Evolutionary conservation across 2,329 filamentous ascomycete species (phyloP), one percentile per base, ranked within the genome.

Genomic region (Fulvia fulva): DNA sequence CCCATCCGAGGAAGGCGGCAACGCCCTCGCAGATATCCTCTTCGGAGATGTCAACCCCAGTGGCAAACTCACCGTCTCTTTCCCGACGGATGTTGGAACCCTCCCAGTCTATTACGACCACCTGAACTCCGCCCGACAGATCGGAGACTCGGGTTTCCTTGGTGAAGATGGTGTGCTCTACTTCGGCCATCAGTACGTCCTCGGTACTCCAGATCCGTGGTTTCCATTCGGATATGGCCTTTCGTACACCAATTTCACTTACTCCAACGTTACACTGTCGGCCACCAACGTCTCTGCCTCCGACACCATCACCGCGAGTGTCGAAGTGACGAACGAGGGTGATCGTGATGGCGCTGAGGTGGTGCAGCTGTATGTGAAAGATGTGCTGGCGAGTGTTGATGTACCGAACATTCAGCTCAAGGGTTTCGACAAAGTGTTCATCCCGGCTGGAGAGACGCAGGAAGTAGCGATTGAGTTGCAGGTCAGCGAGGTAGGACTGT

Each of bases 291-390:
- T 58, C 47, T 54, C 49, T 14, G 4, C 52, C 5, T 26, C 34
- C 8, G 57, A 59, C 30, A 79, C 91, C 0, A 91, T 85, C 79
- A 81, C 88, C 32, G 72, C 78, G 0, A 78, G 86, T 0, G 87
- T 82, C 59, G 71, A 73, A n/a, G 74, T 89, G 9, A 76, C 79
- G 2, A 94, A 94, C 67, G 81, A 79, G 0, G 89, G 89, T 1
- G 65, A 68, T 58, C 71, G 75, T 1, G 62, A 72, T 0, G 81
- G 80, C 28, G 79, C 79, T 25, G 82, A 82, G 21, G 81, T 86
- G 2, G 77, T 79, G 0, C 83, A 86, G 66, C 67, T 85, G 2
- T 83, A 83, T 62, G 71, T 72, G 46, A 57, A 63, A 44, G 67
- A 71, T n/a, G 71, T 86, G 61, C 62, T 69, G 1, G 34, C 74